Base-by-base conservation (phyloP, 169 alveolate genomes). In the Amoebophrya sp. region DNA sequence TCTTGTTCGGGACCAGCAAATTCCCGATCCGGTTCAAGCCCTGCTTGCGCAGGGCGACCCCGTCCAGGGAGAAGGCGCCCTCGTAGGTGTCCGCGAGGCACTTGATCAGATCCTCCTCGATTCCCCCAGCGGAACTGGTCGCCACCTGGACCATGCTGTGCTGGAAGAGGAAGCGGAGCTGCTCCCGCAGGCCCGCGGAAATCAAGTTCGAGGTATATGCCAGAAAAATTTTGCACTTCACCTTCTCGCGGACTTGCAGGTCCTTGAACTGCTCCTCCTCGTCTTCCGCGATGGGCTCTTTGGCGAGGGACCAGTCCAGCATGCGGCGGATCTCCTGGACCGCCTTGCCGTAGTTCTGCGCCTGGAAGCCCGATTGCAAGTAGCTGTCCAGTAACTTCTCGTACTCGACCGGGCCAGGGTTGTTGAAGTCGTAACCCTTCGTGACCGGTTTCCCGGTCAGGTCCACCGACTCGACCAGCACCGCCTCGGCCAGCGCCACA, bases 21-120 rank as follows among this genome's bases (percentile, higher is more conserved):
- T 99, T 99, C 25, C 99, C 99, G 40, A 98, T 98, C 92, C 99
- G 96, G 94, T 98, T 98, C 95, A 99, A 94, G 38, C 99, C 99
- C 90, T 97, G 95, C 92, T 95, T 96, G 89, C 99, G 96, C 83
- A 98, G 94, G 47, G 95, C 97, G 77, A 95, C 94, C 39, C 99
- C 99, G 83, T 97, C 97, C 53, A 98, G 95, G 33, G 95, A 91
- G 93, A 96, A 98, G 92, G 96, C 98, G 18, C 99, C 99, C 41
- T 98, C 92, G 94, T 96, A 97, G 7, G 98, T 96, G 77, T 97
- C 97, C 38, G 98, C 98, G 90, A 98, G 95, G 94, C 99, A 98
- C 93, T 99, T 99, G 93, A 99, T 98, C 91, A 98, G 95, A 95
- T 98, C 99, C 97, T 99, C 99, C 95, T 99, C 99, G 77, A 99